These are phyloP conservation scores for Saccharomyces cerevisiae DNA, from an alignment of 805 yeast genomes.

Conservation along the genomic window DNA sequence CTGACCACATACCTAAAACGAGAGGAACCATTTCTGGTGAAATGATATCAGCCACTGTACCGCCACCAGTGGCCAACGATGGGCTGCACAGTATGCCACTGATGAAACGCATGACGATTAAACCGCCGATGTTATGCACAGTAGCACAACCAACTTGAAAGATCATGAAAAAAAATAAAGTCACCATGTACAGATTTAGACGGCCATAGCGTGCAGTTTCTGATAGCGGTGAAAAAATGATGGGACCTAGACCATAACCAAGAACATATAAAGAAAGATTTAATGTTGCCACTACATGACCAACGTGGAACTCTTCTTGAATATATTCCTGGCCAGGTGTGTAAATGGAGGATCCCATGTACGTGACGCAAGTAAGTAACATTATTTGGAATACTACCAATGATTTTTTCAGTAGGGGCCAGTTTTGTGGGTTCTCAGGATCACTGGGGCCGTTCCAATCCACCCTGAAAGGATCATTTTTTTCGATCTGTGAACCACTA, in stretches of 20 bases:
- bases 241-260: slow-evolving; percentile 57
- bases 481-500: slow-evolving; percentile 3
- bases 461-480: slow-evolving; percentile 26
- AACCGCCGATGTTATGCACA: slow-evolving; percentile 41
- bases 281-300: slow-evolving; percentile 38
- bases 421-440: slow-evolving; percentile 49
- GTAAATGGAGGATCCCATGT: slow-evolving; percentile 49
- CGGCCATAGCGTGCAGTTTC: slow-evolving; percentile 50
- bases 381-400: slow-evolving; percentile 35
- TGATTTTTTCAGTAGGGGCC: slow-evolving; percentile 39
- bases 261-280: slow-evolving; percentile 48
- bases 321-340: slow-evolving; percentile 45
- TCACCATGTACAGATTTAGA: slow-evolving; percentile 39
- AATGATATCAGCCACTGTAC: slow-evolving; percentile 45
- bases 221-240: slow-evolving; percentile 51
- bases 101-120: slow-evolving; percentile 43
- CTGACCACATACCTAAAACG: slow-evolving; percentile 44
- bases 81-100: slow-evolving; percentile 52
- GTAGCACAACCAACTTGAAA: slow-evolving; percentile 53
- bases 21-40: slow-evolving; percentile 36
- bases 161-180: slow-evolving; percentile 40
- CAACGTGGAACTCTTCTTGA: slow-evolving; percentile 38
- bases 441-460: slow-evolving; percentile 33
- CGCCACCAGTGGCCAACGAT: slow-evolving; percentile 51
- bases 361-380: slow-evolving; percentile 42